Base-by-base conservation (phyloP, 345 rosid species). In the Arabidopsis arenosa region DNA sequence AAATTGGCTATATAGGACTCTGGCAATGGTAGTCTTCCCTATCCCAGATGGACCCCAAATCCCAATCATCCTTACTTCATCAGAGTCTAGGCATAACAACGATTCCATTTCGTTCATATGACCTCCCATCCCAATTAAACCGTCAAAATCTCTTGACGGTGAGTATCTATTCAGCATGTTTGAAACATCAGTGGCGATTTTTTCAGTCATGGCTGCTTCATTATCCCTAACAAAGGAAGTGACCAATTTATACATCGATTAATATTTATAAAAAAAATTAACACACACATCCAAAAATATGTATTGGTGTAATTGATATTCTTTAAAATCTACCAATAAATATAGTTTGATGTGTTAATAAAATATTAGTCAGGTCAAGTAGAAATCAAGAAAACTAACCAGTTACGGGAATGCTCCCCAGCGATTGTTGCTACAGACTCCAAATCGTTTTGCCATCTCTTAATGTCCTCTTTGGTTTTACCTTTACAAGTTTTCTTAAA, bases 21-120 rank as follows among this genome's bases (percentile, higher is more conserved):
- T 41, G 0, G 26, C 26, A 40, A 37, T 12, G 13, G 59, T 54
- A 17, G 36, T 54, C 10, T 54, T 54, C 2, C 59, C 37, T 6
- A 54, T 54, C 36, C 59, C 59, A 54, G 37, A 6, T 0, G 59
- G 59, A 28, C 37, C 59, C 59, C 37, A 54, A 12, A 54, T 54
- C 17, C 59, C 59, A 6, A 28, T 54, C 59, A 54, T 54, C 17
- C 9, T 54, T 37, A 54, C 59, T 3, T 54, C 59, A 12, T 54
- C 59, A 0, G 37, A 54, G 17, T 54, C 9, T 54, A 54, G 17
- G 9, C 36, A 14, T 54, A 54, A 12, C 4, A 28, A 28, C 4
- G 5, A 17, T 54, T 49, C 54, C 28, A 49, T 21, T 7, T 12
- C 2, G 28, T 30, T 14, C 37, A 54, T 54, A 54, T 54, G 59